phyloP scores from a whole-genome alignment of 2,329 filamentous ascomycete genomes.

The Aspergillus quadricinctus region DNA sequence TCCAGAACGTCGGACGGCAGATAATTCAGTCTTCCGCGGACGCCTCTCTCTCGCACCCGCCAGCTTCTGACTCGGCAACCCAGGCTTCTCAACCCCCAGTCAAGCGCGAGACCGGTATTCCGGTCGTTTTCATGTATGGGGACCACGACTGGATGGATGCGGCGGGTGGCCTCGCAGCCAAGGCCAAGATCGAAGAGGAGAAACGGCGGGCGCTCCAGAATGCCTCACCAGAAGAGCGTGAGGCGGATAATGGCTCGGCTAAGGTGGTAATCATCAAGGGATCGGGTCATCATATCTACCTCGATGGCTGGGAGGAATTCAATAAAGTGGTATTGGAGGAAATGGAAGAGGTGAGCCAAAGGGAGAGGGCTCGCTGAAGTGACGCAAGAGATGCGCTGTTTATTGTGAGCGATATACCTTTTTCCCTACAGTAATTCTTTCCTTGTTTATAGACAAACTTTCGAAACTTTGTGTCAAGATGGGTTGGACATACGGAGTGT shows the following conservation, averaged over 20 bases:
- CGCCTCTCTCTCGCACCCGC: slow-evolving; percentile 10
- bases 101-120: slow-evolving; percentile 62
- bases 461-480: background rate
- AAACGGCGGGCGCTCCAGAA: slow-evolving; percentile 56
- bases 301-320: slow-evolving; percentile 67
- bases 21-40: slow-evolving; percentile 26
- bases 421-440: background rate
- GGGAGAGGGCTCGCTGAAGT: slow-evolving; percentile 18
- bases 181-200: slow-evolving; percentile 71
- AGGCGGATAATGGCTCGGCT: slow-evolving; percentile 70
- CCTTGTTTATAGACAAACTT: background rate
- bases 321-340: slow-evolving; percentile 62
- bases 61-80: slow-evolving; percentile 7
- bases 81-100: slow-evolving; percentile 21
- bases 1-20: slow-evolving; percentile 82
- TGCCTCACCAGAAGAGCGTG: slow-evolving; percentile 62
- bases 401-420: background rate
- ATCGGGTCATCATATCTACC: slow-evolving; percentile 68
- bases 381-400: background rate
- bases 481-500: background rate
- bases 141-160: slow-evolving; percentile 99
- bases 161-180: slow-evolving; percentile 72
- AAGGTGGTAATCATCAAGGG: slow-evolving; percentile 75
- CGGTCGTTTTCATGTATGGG: slow-evolving; percentile 91
- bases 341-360: slow-evolving; percentile 56